A percentile compares a stretch with the other conserved stretches of the same genome.
These are phyloP conservation scores for Erodium trifolium DNA, from an alignment of 441 rosid genomes.

Conservation along the genomic window DNA sequence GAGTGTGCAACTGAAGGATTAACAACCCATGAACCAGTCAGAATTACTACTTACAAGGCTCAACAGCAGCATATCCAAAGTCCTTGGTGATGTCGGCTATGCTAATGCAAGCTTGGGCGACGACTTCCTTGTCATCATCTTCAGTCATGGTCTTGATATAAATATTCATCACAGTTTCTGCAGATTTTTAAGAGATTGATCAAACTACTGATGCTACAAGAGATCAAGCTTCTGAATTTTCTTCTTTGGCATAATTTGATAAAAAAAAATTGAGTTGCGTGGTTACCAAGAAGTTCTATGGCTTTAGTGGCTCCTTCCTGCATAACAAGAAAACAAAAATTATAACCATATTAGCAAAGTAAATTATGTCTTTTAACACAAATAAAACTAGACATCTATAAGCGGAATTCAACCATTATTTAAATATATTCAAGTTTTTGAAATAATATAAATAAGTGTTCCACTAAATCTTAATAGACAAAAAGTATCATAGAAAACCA, in stretches of 20 bases:
- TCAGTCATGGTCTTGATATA: slow-evolving; percentile 76
- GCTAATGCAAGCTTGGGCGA: slow-evolving; percentile 89
- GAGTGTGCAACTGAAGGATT: too few species aligned
- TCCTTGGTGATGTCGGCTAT: slow-evolving; percentile 81
- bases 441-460: too few species aligned
- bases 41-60: slow-evolving; percentile 65
- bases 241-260: too few species aligned
- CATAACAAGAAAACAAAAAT: slow-evolving; percentile 21
- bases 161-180: slow-evolving; percentile 73
- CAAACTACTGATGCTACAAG: slow-evolving; percentile 12
- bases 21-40: too few species aligned
- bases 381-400: too few species aligned
- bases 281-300: slow-evolving; percentile 70
- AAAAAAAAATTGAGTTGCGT: slow-evolving; percentile 8
- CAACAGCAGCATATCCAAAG: slow-evolving; percentile 64
- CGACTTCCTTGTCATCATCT: slow-evolving; percentile 97
- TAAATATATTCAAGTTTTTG: too few species aligned
- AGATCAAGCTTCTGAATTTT: neutral
- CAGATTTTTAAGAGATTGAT: slow-evolving; percentile 21
- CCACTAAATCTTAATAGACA: too few species aligned
- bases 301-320: slow-evolving; percentile 74
- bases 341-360: slow-evolving; percentile 10
- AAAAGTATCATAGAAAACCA: too few species aligned
- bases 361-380: too few species aligned
- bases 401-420: too few species aligned